phyloP scores from a whole-genome alignment of 2,329 filamentous ascomycete genomes.

The Zalaria obscura region DNA sequence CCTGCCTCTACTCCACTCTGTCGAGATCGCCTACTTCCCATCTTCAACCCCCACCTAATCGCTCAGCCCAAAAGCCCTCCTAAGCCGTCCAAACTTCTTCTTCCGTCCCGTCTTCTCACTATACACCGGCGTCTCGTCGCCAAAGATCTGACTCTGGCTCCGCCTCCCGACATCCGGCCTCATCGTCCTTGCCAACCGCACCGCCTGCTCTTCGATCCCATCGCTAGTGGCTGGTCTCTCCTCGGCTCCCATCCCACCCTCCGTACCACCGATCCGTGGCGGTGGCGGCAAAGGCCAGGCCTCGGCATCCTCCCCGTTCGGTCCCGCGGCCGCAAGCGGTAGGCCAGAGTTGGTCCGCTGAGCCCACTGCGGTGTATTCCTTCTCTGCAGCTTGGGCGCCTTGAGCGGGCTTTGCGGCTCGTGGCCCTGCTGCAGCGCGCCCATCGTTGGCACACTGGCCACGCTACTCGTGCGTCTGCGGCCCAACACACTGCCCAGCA shows the following conservation, averaged over 20 bases:
- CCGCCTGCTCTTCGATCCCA: conserved; percentile 15
- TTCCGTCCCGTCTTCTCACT: conserved; percentile 29
- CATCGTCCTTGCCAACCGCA: conserved; percentile 10
- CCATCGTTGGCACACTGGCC: conserved; percentile 10
- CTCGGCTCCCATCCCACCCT: conserved; percentile 1
- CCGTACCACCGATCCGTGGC: conserved; percentile 8
- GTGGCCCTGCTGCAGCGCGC: neutral
- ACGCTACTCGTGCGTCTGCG: conserved; percentile 15
- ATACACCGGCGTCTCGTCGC: conserved; percentile 10
- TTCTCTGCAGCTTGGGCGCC: conserved; percentile 34
- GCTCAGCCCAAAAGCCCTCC: conserved; percentile 49
- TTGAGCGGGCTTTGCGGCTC: conserved; percentile 12
- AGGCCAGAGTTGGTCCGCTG: neutral
- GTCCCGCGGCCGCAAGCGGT: neutral
- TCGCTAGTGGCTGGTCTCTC: conserved; percentile 18
- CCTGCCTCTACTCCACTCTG: neutral
- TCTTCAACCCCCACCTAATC: conserved; percentile 21
- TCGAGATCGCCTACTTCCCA: neutral
- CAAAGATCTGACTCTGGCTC: conserved; percentile 12
- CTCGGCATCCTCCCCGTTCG: conserved; percentile 5
- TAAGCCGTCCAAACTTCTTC: conserved; percentile 55
- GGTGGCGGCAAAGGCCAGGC: conserved; percentile 35
- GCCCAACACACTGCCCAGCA: conserved; percentile 21
- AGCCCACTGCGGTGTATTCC: conserved; percentile 18
- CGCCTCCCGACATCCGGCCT: conserved; percentile 16